A percentile compares a stretch with the other conserved stretches of the same genome.
These are phyloP conservation scores for Chaetomium tenue DNA, from an alignment of 495 filamentous ascomycete species.

Conservation along the genomic window DNA sequence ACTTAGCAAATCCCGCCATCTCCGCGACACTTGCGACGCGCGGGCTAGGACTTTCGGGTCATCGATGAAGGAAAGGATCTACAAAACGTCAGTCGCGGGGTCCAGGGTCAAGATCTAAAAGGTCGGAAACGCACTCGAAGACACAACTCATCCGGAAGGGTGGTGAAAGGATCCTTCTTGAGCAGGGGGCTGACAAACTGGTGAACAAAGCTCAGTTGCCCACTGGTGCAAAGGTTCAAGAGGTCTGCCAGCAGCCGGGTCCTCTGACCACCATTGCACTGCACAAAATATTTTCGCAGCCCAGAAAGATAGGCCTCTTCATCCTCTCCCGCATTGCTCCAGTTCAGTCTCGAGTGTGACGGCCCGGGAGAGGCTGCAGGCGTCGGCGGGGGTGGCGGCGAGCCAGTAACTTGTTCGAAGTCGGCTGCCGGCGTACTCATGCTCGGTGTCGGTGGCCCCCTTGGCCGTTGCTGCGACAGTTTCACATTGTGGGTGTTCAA, in stretches of 20 bases:
- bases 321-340: constrained; percentile 52
- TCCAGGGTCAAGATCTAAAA: not conserved
- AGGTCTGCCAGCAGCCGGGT: constrained; percentile 73
- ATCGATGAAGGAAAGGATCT: constrained; percentile 92
- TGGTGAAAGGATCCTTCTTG: constrained; percentile 92
- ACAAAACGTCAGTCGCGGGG: constrained; percentile 10
- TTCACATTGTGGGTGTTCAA: constrained; percentile 48
- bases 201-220: constrained; percentile 90
- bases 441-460: constrained; percentile 57
- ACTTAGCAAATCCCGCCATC: constrained; percentile 88
- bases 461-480: constrained; percentile 45
- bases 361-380: constrained; percentile 58
- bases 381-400: constrained; percentile 55
- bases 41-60: constrained; percentile 89
- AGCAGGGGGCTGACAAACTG: constrained; percentile 87
- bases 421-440: constrained; percentile 58
- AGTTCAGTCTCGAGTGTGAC: constrained; percentile 51
- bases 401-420: constrained; percentile 54
- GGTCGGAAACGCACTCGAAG: constrained; percentile 57
- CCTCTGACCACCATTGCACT: constrained; percentile 50
- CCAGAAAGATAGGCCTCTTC: constrained; percentile 53
- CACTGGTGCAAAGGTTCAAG: constrained; percentile 87
- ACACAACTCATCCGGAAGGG: constrained; percentile 87
- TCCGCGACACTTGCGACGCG: constrained; percentile 85
- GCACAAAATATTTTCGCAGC: constrained; percentile 52